These are phyloP conservation scores for Seiridium unicorne DNA, from an alignment of 2,329 filamentous ascomycete species.

Conservation along the genomic window DNA sequence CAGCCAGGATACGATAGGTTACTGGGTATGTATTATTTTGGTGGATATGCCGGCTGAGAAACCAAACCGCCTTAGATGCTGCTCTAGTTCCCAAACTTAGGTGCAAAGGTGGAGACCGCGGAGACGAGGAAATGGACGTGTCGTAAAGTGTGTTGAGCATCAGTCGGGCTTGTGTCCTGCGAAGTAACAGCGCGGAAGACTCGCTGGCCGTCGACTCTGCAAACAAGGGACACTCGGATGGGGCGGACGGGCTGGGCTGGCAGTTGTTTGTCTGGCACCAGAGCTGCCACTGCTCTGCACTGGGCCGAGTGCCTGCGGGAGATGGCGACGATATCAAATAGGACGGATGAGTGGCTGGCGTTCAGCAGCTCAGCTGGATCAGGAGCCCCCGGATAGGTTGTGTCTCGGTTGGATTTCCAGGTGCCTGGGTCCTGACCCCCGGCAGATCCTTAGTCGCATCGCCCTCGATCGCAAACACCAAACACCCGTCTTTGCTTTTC, in stretches of 20 bases:
- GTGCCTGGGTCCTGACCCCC: slow-evolving; percentile 3
- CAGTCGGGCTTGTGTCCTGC: no score
- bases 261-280: no score
- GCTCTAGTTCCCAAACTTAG: not conserved
- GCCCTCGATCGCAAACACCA: not conserved
- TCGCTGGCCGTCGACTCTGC: no score
- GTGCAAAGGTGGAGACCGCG: not conserved
- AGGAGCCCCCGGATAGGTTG: not conserved
- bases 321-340: no score
- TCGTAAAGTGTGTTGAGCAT: not conserved
- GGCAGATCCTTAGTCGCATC: slow-evolving; percentile 1
- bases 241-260: no score
- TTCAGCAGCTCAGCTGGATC: not conserved
- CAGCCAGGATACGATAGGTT: not conserved
- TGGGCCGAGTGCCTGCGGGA: no score
- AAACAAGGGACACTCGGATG: no score
- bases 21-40: not conserved
- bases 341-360: no score
- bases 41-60: not conserved
- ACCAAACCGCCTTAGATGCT: not conserved
- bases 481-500: not conserved
- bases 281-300: no score
- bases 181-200: no score
- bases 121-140: not conserved
- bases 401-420: slow-evolving; percentile 3